phyloP scores from a whole-genome alignment of 202 grass and related monocot species.

The Schoenoplectus triqueter region DNA sequence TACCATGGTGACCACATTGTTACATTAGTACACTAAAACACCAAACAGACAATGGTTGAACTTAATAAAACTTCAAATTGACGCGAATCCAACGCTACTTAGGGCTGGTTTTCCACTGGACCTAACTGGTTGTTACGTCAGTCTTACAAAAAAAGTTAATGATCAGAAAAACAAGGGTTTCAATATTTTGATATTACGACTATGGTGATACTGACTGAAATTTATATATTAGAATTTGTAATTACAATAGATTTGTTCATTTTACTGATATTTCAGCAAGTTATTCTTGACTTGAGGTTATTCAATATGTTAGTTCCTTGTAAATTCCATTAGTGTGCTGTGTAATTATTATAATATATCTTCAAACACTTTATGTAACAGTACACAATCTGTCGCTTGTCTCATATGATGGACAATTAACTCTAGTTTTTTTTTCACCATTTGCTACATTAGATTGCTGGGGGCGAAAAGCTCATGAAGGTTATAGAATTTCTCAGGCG shows the following conservation, averaged over 20 bases:
- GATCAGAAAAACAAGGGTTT: not conserved
- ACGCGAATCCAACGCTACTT: not conserved
- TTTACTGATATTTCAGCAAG: not conserved
- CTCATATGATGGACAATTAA: not conserved
- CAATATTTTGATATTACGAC: not conserved
- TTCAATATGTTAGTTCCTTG: not conserved
- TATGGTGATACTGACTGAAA: not conserved
- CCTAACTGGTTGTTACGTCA: not conserved
- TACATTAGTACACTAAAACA: not conserved
- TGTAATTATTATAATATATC: not conserved
- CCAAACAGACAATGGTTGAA: not conserved
- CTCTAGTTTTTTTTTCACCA: not conserved
- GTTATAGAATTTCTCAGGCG: constrained; percentile 85
- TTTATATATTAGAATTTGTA: not conserved
- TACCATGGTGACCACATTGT: not conserved
- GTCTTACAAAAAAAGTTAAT: not conserved
- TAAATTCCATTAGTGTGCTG: not conserved
- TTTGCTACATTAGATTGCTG: constrained; percentile 59
- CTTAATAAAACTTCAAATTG: not conserved
- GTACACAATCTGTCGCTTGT: too few species aligned
- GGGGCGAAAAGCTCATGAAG: constrained; percentile 70
- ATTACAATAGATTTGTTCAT: not conserved
- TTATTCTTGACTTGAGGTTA: not conserved
- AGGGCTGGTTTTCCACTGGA: not conserved
- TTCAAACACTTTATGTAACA: too few species aligned